Base-by-base conservation (phyloP, 2,329 filamentous ascomycete species). In the Exophiala dermatitidis region DNA sequence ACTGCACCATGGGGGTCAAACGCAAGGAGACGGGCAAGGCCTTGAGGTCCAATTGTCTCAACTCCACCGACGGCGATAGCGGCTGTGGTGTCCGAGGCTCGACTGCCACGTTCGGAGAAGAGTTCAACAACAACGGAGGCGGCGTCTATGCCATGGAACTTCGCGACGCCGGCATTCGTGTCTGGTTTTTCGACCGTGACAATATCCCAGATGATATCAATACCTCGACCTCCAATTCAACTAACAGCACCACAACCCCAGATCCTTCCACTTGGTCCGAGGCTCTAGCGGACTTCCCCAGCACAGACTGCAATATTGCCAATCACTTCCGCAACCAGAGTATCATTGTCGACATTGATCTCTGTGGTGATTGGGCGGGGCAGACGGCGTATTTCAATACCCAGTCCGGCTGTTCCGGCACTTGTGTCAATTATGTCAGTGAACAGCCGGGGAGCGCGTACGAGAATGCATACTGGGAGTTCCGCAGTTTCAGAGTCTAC, bases 101-200 rank as follows among this genome's bases (percentile, higher is more conserved):
- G 5, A 54, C 50, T 42, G 44, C 48, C 10, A 68, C 26, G 42
- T 82, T 75, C 50, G 82, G 82, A 32, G 66, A 68, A 4, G 72
- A 68, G 0, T 78, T 85, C 68, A 85, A 79, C 58, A 57, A 63
- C 3, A 61, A 68, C 12, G 69, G 70, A 1, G 76, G 77, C 43
- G 86, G 85, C 37, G 75, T 90, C 47, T 89, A 86, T 63, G 85
- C 82, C 36, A 80, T 84, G 55, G 83, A 89, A 69, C 95, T 89
- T 86, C 88, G 85, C 1, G 75, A 77, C 32, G 67, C 77, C 0
- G 75, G 76, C 59, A 93, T 97, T 67, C 78, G 79, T 38, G 76
- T 95, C 60, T 95, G 83, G 81, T 74, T 72, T 61, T 79, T 79
- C 58, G 60, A 69, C 1, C 69, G 74, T 9, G 57, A 56, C 26